Evolutionary conservation across 495 filamentous ascomycete species (phyloP).

Genomic region (Penicillium malachiteum): DNA sequence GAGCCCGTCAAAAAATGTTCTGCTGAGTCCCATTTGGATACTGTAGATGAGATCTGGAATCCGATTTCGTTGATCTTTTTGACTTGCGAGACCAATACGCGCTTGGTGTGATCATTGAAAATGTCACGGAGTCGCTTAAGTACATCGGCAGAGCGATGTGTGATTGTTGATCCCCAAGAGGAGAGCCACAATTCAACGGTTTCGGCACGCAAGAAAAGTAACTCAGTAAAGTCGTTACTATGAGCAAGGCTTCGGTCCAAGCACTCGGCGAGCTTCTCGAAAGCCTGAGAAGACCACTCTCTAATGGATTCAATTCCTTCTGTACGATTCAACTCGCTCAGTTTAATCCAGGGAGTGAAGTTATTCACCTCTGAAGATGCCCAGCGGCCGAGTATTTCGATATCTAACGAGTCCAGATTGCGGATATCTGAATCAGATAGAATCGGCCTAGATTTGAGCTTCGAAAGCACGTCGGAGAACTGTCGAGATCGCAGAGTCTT

Average conservation of each 20-base stretch:
- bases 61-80: constrained; percentile 58
- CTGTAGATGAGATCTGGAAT: constrained; percentile 43
- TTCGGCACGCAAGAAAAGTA: constrained; percentile 67
- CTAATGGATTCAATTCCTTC: constrained; percentile 65
- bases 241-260: constrained; percentile 54
- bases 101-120: constrained; percentile 63
- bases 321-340: constrained; percentile 69
- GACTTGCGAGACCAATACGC: constrained; percentile 59
- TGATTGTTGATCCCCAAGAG: constrained; percentile 40
- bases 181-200: constrained; percentile 74
- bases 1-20: constrained; percentile 46
- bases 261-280: constrained; percentile 59
- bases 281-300: constrained; percentile 72
- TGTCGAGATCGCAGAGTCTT: constrained; percentile 70
- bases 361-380: constrained; percentile 78
- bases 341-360: constrained; percentile 86
- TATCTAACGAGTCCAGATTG: constrained; percentile 63
- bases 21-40: constrained; percentile 53
- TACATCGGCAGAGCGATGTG: constrained; percentile 54
- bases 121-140: constrained; percentile 65
- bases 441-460: constrained; percentile 67
- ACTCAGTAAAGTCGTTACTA: constrained; percentile 59
- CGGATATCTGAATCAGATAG: constrained; percentile 67
- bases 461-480: constrained; percentile 66
- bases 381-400: constrained; percentile 83